Evolutionary conservation across 2,329 filamentous ascomycete species (phyloP).

Genomic region (Curvularia lunata): DNA sequence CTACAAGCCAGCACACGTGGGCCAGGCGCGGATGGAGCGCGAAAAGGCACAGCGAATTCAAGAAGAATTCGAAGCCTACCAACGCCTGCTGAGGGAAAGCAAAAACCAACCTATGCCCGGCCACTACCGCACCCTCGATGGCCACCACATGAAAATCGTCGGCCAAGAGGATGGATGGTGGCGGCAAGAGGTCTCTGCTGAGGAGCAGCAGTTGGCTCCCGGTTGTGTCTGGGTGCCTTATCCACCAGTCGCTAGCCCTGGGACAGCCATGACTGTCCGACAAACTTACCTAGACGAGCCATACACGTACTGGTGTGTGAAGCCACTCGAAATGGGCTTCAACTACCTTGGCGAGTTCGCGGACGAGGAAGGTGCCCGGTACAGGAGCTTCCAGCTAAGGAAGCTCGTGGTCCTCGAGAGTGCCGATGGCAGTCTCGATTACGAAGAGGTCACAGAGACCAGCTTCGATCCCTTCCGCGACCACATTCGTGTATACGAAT

Average conservation of each 20-base stretch:
- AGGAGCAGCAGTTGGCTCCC: not conserved
- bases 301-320: not conserved
- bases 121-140: conserved; percentile 4
- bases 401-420: not conserved
- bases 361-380: not conserved
- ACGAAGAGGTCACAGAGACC: not conserved
- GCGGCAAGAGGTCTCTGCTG: not conserved
- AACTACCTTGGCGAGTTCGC: not conserved
- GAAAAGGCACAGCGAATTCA: not conserved
- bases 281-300: not conserved
- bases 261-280: not conserved
- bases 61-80: not conserved
- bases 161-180: not conserved
- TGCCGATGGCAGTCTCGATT: not conserved
- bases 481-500: not conserved
- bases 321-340: conserved; percentile 2
- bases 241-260: not conserved
- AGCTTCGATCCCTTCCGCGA: not conserved
- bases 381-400: not conserved
- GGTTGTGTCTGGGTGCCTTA: not conserved
- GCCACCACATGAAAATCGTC: not conserved
- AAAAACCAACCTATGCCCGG: not conserved
- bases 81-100: not conserved
- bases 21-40: not conserved
- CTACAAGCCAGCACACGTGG: not conserved